Evolutionary conservation across 257 asterid species (phyloP).

Genomic region (Gentiana dahurica): DNA sequence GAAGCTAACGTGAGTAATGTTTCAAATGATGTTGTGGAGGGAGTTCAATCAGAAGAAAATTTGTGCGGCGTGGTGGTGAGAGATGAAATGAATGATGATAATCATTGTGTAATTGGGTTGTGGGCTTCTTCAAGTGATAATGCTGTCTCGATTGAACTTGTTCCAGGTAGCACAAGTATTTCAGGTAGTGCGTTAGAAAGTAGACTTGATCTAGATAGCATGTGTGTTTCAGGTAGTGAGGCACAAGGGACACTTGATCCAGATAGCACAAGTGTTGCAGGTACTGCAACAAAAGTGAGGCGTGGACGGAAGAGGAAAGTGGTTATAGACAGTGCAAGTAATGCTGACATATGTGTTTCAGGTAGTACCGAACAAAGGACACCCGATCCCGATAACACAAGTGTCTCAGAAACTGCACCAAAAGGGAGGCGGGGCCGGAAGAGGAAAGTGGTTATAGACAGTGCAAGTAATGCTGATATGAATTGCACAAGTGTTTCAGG

Average conservation of each 20-base stretch:
- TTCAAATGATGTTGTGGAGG: constrained; percentile 4
- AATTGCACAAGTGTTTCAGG: no score
- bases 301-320: constrained; percentile 54
- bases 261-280: no score
- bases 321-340: constrained; percentile 15
- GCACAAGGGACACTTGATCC: constrained; percentile 17
- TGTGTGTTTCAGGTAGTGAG: no score
- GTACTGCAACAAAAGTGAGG: constrained; percentile 21
- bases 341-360: not conserved
- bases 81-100: constrained; percentile 2
- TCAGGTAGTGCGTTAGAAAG: no score
- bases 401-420: not conserved
- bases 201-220: no score
- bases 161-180: no score
- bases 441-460: constrained; percentile 27
- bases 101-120: not conserved
- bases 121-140: not conserved
- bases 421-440: constrained; percentile 53
- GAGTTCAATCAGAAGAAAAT: constrained; percentile 5
- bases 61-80: not conserved
- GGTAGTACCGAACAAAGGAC: no score
- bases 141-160: constrained; percentile 8
- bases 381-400: not conserved
- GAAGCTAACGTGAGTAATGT: not conserved
- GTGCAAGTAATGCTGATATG: constrained; percentile 9